Conservation (phyloP, 129 eudicot genomes). For the Cynara cardunculus region DNA sequence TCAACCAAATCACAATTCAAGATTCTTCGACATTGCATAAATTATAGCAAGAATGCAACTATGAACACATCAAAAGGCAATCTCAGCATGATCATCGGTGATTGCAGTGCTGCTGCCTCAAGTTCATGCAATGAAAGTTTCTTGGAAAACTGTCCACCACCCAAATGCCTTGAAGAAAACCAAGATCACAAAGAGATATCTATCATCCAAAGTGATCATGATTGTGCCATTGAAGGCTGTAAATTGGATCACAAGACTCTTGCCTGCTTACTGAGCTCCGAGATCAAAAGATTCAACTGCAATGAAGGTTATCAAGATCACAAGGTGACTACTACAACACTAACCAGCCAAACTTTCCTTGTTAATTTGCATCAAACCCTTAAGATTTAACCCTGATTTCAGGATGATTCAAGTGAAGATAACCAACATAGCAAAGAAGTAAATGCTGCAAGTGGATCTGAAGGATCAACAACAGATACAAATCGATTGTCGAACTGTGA, state of each 20-base stretch:
- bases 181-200: slow-evolving; percentile 3
- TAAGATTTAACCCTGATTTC: neutral
- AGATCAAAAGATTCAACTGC: slow-evolving; percentile 10
- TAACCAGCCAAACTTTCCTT: neutral
- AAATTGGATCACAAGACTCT: slow-evolving; percentile 27
- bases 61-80: slow-evolving; percentile 2
- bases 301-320: slow-evolving; percentile 18
- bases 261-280: slow-evolving; percentile 18
- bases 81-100: neutral
- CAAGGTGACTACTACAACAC: slow-evolving; percentile 5
- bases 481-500: slow-evolving; percentile 4
- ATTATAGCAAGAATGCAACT: neutral
- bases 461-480: slow-evolving; percentile 4
- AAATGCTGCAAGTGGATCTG: neutral
- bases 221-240: slow-evolving; percentile 12
- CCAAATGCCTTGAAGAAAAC: neutral
- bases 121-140: neutral
- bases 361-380: neutral
- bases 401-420: slow-evolving; percentile 14
- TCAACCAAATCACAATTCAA: neutral
- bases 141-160: neutral
- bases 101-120: neutral
- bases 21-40: neutral
- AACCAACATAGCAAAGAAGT: neutral
- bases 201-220: slow-evolving; percentile 3